These are phyloP conservation scores for Penicillium manginii DNA, from an alignment of 495 filamentous ascomycete species.

Conservation along the genomic window DNA sequence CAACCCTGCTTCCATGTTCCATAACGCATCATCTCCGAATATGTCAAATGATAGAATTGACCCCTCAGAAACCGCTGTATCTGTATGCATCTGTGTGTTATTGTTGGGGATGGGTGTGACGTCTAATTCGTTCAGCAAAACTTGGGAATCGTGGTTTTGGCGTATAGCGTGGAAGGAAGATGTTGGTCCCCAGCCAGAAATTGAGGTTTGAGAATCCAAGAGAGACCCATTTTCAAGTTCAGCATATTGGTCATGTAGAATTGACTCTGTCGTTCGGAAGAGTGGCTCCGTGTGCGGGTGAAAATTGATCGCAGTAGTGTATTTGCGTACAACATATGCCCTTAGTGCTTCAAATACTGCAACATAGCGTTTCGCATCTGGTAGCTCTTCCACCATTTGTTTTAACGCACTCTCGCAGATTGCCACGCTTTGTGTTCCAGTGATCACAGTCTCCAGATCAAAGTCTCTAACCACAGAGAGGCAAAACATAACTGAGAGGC, in stretches of 20 bases:
- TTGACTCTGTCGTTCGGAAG: background rate
- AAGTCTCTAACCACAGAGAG: conserved; percentile 26
- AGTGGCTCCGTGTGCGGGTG: background rate
- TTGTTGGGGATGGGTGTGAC: background rate
- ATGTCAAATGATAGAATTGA: conserved; percentile 25
- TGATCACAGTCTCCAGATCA: conserved; percentile 11
- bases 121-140: background rate
- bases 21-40: conserved; percentile 26
- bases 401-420: conserved; percentile 18
- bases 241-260: background rate
- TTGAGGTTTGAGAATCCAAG: background rate
- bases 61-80: conserved; percentile 14
- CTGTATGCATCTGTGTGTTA: background rate
- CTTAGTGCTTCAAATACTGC: conserved; percentile 32
- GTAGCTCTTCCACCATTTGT: conserved; percentile 23
- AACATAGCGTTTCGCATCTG: conserved; percentile 31
- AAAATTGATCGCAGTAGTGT: conserved; percentile 10
- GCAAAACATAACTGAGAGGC: conserved; percentile 32
- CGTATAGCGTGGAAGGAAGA: background rate
- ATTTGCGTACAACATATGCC: conserved; percentile 23
- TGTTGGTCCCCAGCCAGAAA: background rate
- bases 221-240: background rate
- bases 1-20: conserved; percentile 35
- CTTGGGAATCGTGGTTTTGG: background rate
- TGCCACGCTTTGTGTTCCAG: conserved; percentile 21